Percentiles rank a stretch among this genome's conserved stretches.
phyloP scores from a whole-genome alignment of 208 protist genomes.

The Trypanosoma platydactyli region DNA sequence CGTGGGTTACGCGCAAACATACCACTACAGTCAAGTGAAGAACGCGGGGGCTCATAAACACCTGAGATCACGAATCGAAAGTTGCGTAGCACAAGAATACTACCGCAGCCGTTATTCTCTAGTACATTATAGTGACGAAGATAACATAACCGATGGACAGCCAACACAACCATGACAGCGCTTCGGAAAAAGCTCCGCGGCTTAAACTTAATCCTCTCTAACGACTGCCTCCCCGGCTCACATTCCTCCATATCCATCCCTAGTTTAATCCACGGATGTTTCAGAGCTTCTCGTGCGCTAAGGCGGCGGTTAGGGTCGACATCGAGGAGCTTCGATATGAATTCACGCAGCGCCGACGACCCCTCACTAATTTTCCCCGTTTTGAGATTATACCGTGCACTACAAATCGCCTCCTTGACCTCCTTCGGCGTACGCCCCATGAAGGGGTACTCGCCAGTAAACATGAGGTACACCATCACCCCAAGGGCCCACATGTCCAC shows the following conservation, averaged over 20 bases:
- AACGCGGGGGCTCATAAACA: constrained; percentile 36
- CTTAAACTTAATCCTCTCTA: constrained; percentile 7
- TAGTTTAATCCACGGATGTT: constrained; percentile 82
- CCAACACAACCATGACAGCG: constrained; percentile 57
- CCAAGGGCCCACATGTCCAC: constrained; percentile 93
- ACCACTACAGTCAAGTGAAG: constrained; percentile 59
- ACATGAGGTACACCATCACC: constrained; percentile 87
- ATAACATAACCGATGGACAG: constrained; percentile 65
- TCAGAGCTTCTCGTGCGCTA: constrained; percentile 83
- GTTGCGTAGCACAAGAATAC: constrained; percentile 47
- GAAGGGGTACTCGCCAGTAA: constrained; percentile 82
- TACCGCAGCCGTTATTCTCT: constrained; percentile 43
- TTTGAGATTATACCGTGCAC: constrained; percentile 28
- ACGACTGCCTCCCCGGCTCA: neutral
- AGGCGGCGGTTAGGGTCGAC: constrained; percentile 65
- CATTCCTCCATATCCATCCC: constrained; percentile 31
- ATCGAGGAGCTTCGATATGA: constrained; percentile 75
- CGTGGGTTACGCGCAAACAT: constrained; percentile 55
- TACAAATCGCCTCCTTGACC: constrained; percentile 48
- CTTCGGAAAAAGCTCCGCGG: constrained; percentile 41
- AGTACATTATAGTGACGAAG: constrained; percentile 50
- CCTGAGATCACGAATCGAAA: constrained; percentile 69
- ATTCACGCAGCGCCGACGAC: constrained; percentile 58
- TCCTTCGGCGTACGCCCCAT: constrained; percentile 37
- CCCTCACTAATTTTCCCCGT: constrained; percentile 28